Evolutionary conservation across 108 stramenopile genomes (phyloP), one percentile per base, ranked within the genome.

Genomic region (Cyclotella cryptica): DNA sequence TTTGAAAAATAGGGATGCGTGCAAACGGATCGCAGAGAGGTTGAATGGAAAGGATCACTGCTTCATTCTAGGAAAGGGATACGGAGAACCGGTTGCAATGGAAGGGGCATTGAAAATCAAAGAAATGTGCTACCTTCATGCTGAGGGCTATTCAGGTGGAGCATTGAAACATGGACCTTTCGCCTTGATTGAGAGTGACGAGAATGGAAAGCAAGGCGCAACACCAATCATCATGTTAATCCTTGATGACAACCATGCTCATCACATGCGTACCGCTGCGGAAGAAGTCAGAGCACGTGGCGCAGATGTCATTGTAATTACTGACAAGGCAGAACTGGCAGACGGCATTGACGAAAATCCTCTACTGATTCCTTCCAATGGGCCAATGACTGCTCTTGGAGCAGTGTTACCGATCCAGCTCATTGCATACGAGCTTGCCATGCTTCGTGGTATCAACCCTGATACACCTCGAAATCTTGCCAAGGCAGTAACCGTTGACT

Each of bases 21-120:
- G 98, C 85, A 86, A 88, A 51, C 41, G 66, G 70, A 76, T 97
- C 52, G 98, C 98, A 11, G 78, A 88, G 49, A 60, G 68, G 47
- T 88, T 99, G 67, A 79, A 86, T 63, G 80, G 93, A 72, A 98
- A 98, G 84, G 95, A 98, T 55, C 96, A 98, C 77, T 87, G 95
- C 66, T 99, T 99, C 81, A 88, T 99, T 40, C 88, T 99, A 10
- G 98, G 98, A 40, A 98, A 98, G 71, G 98, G 96, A 43, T 96
- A 90, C 52, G 96, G 90, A 24, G 96, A 98, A 67, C 97, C 98
- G n/a, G 96, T 99, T 28, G 97, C 98, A 8, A 75, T 85, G 66
- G 98, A 99, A 83, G 99, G 98, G 3, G 98, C 99, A 7, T 83
- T 99, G 40, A 99, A 99, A 85, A 96, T 99, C 66, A 99, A 99